These are phyloP conservation scores for Coemansia sp. DNA, from an alignment of 192 early-diverging fungal species.

Conservation along the genomic window DNA sequence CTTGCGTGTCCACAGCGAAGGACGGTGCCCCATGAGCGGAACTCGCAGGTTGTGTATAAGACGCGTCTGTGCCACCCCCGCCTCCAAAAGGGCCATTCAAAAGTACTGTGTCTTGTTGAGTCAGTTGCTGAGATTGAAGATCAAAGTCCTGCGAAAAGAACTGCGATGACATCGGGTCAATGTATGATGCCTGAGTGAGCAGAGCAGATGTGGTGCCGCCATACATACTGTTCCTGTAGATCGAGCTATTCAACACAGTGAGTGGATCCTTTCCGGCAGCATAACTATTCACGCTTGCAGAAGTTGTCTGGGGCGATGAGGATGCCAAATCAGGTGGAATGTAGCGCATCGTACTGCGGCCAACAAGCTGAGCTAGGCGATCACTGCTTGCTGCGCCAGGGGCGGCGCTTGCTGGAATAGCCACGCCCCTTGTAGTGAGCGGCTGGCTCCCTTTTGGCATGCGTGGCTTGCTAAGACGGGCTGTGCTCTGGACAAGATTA, in stretches of 20 bases:
- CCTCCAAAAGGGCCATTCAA: conserved; percentile 11
- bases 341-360: conserved; percentile 52
- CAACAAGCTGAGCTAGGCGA: conserved; percentile 48
- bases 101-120: conserved; percentile 48
- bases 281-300: neutral
- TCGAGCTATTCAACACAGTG: conserved; percentile 15
- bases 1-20: neutral
- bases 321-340: conserved; percentile 50
- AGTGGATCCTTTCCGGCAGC: neutral
- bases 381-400: conserved; percentile 45
- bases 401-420: conserved; percentile 29
- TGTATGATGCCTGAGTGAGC: conserved; percentile 37
- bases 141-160: conserved; percentile 43
- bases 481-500: conserved; percentile 85
- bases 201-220: conserved; percentile 21
- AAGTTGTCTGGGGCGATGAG: neutral
- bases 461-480: conserved; percentile 82
- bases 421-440: conserved; percentile 31
- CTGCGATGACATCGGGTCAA: conserved; percentile 29
- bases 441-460: conserved; percentile 45
- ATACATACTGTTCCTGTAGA: conserved; percentile 27
- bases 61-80: neutral
- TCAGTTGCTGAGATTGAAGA: conserved; percentile 38
- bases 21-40: neutral
- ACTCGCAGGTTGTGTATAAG: neutral